Conservation (phyloP, 805 yeast species). For the Pichia rugopelliculosa region DNA sequence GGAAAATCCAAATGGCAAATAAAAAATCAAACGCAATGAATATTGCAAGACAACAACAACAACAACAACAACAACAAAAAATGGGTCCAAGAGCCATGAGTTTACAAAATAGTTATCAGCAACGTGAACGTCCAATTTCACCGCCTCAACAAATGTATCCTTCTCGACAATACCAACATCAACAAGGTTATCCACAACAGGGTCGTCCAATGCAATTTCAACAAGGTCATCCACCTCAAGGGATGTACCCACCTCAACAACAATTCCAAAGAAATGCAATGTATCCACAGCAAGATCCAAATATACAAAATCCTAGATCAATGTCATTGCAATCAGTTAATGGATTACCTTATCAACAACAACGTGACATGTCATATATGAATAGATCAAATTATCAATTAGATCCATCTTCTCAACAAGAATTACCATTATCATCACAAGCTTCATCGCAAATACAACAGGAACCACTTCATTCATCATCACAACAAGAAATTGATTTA, state of each 20-base stretch:
- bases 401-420: slow-evolving; percentile 7
- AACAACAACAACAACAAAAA: slow-evolving; percentile 6
- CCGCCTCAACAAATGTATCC: not conserved
- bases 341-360: slow-evolving; percentile 18
- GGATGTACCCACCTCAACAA: not conserved
- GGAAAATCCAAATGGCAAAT: slow-evolving; percentile 62
- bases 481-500: not conserved
- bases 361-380: slow-evolving; percentile 2
- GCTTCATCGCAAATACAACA: not conserved
- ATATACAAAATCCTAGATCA: slow-evolving; percentile 1
- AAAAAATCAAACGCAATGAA: slow-evolving; percentile 44
- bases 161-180: not conserved
- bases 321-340: slow-evolving; percentile 13
- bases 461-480: no score
- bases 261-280: not conserved
- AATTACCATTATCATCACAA: slow-evolving; percentile 13
- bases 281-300: not conserved
- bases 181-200: not conserved
- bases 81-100: slow-evolving; percentile 32
- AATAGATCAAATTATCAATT: not conserved
- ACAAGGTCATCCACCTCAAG: not conserved
- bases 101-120: slow-evolving; percentile 14
- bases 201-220: not conserved
- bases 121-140: not conserved
- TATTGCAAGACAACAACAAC: slow-evolving; percentile 22